These are phyloP conservation scores for Mycena crocata DNA, from an alignment of 768 basidiomycete genomes.

Conservation along the genomic window DNA sequence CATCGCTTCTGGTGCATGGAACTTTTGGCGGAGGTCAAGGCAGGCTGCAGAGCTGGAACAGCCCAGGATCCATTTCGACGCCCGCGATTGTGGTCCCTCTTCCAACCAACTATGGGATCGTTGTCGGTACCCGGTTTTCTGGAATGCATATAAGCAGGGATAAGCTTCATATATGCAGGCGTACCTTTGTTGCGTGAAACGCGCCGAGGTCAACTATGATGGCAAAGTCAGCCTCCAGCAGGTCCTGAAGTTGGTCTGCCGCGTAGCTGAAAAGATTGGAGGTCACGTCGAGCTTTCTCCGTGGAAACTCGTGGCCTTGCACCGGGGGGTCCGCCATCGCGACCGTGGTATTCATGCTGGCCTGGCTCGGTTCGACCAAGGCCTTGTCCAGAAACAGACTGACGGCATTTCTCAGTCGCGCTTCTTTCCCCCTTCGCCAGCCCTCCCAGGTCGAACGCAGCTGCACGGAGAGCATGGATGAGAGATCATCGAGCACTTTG, in stretches of 20 bases:
- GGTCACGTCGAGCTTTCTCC: neutral
- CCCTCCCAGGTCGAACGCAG: slow-evolving; percentile 28
- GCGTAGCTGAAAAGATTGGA: slow-evolving; percentile 9
- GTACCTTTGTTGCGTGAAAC: slow-evolving; percentile 5
- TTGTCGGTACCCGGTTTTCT: neutral
- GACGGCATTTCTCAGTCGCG: slow-evolving; percentile 20
- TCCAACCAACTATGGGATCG: slow-evolving; percentile 9
- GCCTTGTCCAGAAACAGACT: slow-evolving; percentile 21
- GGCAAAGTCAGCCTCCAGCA: slow-evolving; percentile 27
- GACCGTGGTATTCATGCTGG: neutral
- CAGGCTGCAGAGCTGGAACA: neutral
- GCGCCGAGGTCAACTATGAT: slow-evolving; percentile 20
- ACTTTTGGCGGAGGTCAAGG: neutral
- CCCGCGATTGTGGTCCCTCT: neutral
- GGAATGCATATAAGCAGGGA: neutral
- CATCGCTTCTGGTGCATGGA: slow-evolving; percentile 16
- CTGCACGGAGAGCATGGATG: slow-evolving; percentile 17
- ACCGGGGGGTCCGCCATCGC: neutral
- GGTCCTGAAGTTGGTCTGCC: slow-evolving; percentile 14
- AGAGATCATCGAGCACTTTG: slow-evolving; percentile 17
- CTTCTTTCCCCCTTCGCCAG: slow-evolving; percentile 15
- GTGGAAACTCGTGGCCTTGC: slow-evolving; percentile 6
- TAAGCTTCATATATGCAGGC: neutral
- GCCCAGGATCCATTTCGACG: slow-evolving; percentile 2
- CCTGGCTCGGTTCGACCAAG: slow-evolving; percentile 21